A percentile compares a stretch with the other conserved stretches of the same genome.
Evolutionary conservation across 495 filamentous ascomycete genomes (phyloP).

Genomic region (Xylaria bambusicola): DNA sequence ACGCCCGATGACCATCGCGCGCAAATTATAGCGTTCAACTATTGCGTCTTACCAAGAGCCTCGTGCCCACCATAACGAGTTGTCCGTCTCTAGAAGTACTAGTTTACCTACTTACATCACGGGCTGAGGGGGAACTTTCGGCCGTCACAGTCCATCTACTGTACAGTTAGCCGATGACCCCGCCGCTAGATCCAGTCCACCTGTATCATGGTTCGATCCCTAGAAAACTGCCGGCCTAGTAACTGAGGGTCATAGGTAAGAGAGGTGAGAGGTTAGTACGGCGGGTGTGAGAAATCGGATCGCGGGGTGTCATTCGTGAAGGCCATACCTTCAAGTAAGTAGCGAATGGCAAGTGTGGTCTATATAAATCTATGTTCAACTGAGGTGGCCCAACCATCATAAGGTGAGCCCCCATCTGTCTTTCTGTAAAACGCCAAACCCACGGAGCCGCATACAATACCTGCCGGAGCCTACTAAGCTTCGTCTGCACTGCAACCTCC

Average conservation of each 20-base stretch:
- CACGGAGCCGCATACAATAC: background rate
- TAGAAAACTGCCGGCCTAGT: background rate
- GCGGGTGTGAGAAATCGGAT: background rate
- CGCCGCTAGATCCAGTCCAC: background rate
- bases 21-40: too few relatives aligned
- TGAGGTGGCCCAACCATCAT: too few relatives aligned
- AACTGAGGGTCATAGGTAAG: too few relatives aligned
- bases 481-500: too few relatives aligned
- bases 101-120: too few relatives aligned
- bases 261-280: slow-evolving; percentile 6
- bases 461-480: too few relatives aligned
- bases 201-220: background rate
- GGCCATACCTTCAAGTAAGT: too few relatives aligned
- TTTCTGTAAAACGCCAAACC: background rate
- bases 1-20: too few relatives aligned
- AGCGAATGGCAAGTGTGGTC: background rate
- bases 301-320: background rate
- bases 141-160: background rate
- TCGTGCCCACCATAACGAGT: too few relatives aligned
- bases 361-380: too few relatives aligned
- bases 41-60: too few relatives aligned
- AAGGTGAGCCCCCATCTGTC: background rate
- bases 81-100: too few relatives aligned
- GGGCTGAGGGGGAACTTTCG: slow-evolving; percentile 13
- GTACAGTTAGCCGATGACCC: slow-evolving; percentile 6